phyloP scores from a whole-genome alignment of 495 filamentous ascomycete species.

The Aspergillus avenaceus region DNA sequence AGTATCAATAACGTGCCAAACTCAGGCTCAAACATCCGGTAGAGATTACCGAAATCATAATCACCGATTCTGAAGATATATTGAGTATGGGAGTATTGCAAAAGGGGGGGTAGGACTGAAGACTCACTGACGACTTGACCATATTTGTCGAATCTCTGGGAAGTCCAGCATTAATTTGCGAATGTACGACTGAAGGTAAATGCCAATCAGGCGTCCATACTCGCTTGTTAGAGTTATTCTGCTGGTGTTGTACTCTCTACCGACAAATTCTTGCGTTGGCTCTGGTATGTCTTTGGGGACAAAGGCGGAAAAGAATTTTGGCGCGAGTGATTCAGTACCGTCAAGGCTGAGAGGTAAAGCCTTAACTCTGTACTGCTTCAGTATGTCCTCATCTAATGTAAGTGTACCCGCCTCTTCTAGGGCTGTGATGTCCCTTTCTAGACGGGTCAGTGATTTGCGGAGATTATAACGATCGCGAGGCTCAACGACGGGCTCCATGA shows the following conservation, averaged over 20 bases:
- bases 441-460: conserved; percentile 2
- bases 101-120: background rate
- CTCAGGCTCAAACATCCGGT: conserved; percentile 1
- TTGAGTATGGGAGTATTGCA: background rate
- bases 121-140: background rate
- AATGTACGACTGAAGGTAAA: conserved; percentile 3
- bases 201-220: background rate
- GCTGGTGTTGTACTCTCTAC: background rate
- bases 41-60: conserved; percentile 5
- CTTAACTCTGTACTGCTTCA: conserved; percentile 3
- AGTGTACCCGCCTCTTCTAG: conserved; percentile 1
- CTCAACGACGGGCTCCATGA: conserved; percentile 3
- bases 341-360: conserved; percentile 2
- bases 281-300: conserved; percentile 1
- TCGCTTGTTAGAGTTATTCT: background rate
- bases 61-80: conserved; percentile 17
- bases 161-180: background rate
- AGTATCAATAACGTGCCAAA: conserved; percentile 3
- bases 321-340: background rate
- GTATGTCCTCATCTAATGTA: background rate
- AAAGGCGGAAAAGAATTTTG: conserved; percentile 4
- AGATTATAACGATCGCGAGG: conserved; percentile 2
- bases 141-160: conserved; percentile 4
- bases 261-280: conserved; percentile 4
- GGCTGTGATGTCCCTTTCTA: conserved; percentile 7